A percentile compares a stretch with the other conserved stretches of the same genome.
These are phyloP conservation scores for Phlyctochytrium arcticum DNA, from an alignment of 192 early-diverging fungal genomes.

Conservation along the genomic window DNA sequence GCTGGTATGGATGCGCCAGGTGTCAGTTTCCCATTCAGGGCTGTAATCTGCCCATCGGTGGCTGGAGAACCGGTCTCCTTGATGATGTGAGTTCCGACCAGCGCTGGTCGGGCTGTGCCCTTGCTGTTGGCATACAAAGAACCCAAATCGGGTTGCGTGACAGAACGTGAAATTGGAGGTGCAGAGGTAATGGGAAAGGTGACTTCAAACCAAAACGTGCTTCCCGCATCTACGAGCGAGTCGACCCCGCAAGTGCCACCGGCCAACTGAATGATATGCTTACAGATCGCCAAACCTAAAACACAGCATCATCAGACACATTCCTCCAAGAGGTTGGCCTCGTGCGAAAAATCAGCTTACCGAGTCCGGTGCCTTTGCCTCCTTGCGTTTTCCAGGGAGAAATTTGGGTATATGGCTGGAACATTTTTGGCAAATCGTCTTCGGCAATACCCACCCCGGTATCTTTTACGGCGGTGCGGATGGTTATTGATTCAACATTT, in stretches of 20 bases:
- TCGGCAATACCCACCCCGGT: constrained; percentile 8
- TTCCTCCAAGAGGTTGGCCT: not conserved
- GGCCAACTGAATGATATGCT: constrained; percentile 23
- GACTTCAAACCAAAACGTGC: constrained; percentile 24
- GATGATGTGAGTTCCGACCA: not conserved
- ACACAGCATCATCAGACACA: too few relatives aligned
- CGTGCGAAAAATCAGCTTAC: not conserved
- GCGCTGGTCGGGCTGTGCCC: not conserved
- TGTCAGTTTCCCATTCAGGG: not conserved
- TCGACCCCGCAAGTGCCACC: constrained; percentile 22
- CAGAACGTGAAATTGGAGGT: not conserved
- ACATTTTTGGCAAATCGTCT: constrained; percentile 13
- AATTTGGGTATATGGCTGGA: constrained; percentile 23
- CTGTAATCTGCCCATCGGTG: not conserved
- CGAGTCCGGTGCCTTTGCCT: constrained; percentile 24
- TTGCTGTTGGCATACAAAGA: not conserved
- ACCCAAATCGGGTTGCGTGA: too few relatives aligned
- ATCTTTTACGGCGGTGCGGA: constrained; percentile 19
- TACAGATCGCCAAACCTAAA: constrained; percentile 18
- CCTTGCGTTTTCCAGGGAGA: constrained; percentile 7
- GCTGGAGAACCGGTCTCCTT: not conserved
- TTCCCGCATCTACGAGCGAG: not conserved
- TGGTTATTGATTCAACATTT: not conserved
- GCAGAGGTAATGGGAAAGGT: constrained; percentile 4
- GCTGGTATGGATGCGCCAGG: not conserved